These are phyloP conservation scores for Dactylellina sp. DNA, from an alignment of 2,329 filamentous ascomycete genomes.

Conservation along the genomic window DNA sequence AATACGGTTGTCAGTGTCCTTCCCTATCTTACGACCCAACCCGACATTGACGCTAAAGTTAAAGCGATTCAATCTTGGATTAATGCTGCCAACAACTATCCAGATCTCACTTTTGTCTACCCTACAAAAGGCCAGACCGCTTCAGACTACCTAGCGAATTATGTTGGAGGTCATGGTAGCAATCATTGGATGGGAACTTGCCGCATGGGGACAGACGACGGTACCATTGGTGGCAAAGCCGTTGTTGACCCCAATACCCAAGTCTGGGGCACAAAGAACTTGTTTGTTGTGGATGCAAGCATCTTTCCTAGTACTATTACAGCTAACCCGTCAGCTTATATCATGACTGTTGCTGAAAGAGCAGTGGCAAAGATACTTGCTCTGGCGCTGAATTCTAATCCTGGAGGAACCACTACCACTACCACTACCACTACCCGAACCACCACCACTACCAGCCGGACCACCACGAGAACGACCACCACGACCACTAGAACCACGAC, in stretches of 20 bases:
- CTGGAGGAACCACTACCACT: slow-evolving; percentile 32
- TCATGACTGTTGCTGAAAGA: slow-evolving; percentile 74
- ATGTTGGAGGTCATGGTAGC: slow-evolving; percentile 55
- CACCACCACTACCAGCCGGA: slow-evolving; percentile 7
- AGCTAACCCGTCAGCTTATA: slow-evolving; percentile 75
- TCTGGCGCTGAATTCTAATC: slow-evolving; percentile 59
- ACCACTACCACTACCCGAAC: slow-evolving; percentile 18
- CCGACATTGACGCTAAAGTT: slow-evolving; percentile 74
- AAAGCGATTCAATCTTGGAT: slow-evolving; percentile 73
- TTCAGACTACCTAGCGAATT: slow-evolving; percentile 62
- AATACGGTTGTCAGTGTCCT: slow-evolving; percentile 69
- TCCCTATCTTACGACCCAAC: slow-evolving; percentile 72
- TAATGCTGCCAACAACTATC: slow-evolving; percentile 68
- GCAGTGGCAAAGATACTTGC: slow-evolving; percentile 69
- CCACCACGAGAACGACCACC: not conserved
- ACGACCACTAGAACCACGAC: not conserved
- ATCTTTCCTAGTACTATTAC: slow-evolving; percentile 77
- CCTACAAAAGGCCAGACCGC: slow-evolving; percentile 69
- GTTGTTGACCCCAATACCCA: slow-evolving; percentile 74
- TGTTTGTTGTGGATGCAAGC: slow-evolving; percentile 76
- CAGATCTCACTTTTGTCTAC: slow-evolving; percentile 70
- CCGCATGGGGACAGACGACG: slow-evolving; percentile 72
- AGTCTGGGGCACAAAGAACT: slow-evolving; percentile 76
- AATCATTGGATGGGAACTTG: slow-evolving; percentile 68
- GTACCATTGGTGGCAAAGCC: slow-evolving; percentile 64